Percentiles rank a stretch among this genome's conserved stretches.
phyloP scores from a whole-genome alignment of 2,329 filamentous ascomycete genomes.

The Colletotrichum sp. region DNA sequence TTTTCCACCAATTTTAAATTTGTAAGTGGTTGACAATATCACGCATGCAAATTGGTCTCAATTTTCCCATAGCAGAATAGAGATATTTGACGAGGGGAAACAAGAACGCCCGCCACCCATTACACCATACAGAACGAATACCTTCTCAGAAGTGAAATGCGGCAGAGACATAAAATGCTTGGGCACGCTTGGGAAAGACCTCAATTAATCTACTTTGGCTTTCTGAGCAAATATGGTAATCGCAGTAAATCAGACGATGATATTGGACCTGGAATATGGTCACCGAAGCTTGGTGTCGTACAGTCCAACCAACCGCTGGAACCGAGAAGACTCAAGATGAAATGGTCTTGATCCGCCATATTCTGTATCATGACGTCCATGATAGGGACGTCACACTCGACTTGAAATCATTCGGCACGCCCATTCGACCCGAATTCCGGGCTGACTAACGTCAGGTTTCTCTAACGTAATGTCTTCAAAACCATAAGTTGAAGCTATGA shows the following conservation, averaged over 20 bases:
- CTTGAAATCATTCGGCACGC: background rate
- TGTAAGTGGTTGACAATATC: background rate
- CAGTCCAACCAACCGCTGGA: background rate
- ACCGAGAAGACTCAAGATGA: background rate
- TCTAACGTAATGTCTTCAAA: background rate
- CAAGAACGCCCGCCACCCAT: background rate
- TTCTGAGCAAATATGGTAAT: background rate
- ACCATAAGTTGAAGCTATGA: background rate
- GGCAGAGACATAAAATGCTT: background rate
- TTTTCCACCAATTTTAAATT: background rate
- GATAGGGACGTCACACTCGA: background rate
- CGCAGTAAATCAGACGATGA: background rate
- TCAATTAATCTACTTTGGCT: background rate
- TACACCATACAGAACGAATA: background rate
- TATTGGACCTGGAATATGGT: background rate
- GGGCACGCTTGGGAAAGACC: background rate
- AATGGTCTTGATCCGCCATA: no score
- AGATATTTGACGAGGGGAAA: background rate
- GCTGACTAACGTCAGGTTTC: background rate
- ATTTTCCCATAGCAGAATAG: background rate
- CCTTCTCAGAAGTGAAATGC: background rate
- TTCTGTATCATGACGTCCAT: background rate
- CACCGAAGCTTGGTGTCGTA: background rate
- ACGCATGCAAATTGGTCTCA: background rate
- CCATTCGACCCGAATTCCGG: background rate